Percentiles rank a stretch among this genome's conserved stretches.
These are phyloP conservation scores for Plasmodium reichenowi DNA, from an alignment of 169 alveolate genomes.

Conservation along the genomic window DNA sequence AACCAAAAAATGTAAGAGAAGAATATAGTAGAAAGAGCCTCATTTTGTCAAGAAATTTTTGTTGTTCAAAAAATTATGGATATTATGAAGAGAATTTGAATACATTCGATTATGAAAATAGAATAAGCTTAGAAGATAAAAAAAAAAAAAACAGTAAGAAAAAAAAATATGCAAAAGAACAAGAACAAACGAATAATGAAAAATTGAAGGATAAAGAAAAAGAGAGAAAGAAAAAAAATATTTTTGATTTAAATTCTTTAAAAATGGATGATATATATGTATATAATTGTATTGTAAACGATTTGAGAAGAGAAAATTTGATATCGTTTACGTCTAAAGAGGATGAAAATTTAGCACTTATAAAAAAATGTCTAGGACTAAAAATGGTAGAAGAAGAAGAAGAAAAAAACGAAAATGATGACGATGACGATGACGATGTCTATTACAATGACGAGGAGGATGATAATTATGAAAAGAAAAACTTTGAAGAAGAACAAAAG, in stretches of 20 bases:
- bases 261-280: constrained; percentile 58
- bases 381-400: constrained; percentile 4
- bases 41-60: not conserved
- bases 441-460: not conserved
- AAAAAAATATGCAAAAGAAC: not conserved
- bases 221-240: not conserved
- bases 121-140: not conserved
- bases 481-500: not conserved
- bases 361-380: constrained; percentile 31
- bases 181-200: not conserved
- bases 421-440: not conserved
- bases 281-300: constrained; percentile 49
- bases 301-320: constrained; percentile 48
- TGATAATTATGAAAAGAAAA: not conserved
- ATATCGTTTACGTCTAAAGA: constrained; percentile 24
- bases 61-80: constrained; percentile 5
- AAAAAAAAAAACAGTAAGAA: not conserved
- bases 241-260: constrained; percentile 6
- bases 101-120: constrained; percentile 8
- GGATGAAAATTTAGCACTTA: constrained; percentile 27
- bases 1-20: not conserved
- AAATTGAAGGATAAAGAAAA: not conserved
- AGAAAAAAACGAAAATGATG: not conserved
- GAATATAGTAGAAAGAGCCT: constrained; percentile 2
- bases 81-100: not conserved